Evolutionary conservation across 129 eudicot species (phyloP).

Genomic region (Gnaphalium uliginosum): DNA sequence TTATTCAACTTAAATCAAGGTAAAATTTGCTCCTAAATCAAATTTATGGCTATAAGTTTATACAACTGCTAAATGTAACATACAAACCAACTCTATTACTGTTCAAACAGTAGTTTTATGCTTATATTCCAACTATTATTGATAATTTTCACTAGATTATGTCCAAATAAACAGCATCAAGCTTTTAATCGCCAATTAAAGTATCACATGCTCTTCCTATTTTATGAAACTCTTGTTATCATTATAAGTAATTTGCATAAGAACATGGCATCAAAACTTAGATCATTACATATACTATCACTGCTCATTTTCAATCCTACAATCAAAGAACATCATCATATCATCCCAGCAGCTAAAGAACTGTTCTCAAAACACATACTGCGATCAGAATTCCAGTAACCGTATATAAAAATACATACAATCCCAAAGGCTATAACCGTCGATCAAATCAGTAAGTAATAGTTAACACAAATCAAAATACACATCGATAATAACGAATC

Average conservation of each 20-base stretch:
- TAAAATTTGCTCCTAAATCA: not conserved
- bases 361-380: conserved; percentile 6
- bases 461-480: too few species aligned
- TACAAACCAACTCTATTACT: not conserved
- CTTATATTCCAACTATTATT: not conserved
- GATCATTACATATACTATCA: conserved; percentile 2
- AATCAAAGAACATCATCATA: not conserved
- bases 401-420: not conserved
- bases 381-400: conserved; percentile 21
- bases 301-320: conserved; percentile 1
- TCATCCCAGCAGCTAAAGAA: not conserved
- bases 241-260: not conserved
- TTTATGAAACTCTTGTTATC: too few species aligned
- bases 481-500: not conserved
- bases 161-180: not conserved
- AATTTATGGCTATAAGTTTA: too few species aligned
- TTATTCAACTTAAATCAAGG: conserved; percentile 2
- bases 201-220: conserved; percentile 7
- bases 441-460: not conserved
- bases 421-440: not conserved
- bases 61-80: too few species aligned
- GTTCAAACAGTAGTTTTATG: not conserved
- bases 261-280: not conserved
- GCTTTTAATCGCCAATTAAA: conserved; percentile 15
- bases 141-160: not conserved